Evolutionary conservation across 2,329 filamentous ascomycete genomes (phyloP).

Genomic region (Aspergillus pseudoviridinutans): DNA sequence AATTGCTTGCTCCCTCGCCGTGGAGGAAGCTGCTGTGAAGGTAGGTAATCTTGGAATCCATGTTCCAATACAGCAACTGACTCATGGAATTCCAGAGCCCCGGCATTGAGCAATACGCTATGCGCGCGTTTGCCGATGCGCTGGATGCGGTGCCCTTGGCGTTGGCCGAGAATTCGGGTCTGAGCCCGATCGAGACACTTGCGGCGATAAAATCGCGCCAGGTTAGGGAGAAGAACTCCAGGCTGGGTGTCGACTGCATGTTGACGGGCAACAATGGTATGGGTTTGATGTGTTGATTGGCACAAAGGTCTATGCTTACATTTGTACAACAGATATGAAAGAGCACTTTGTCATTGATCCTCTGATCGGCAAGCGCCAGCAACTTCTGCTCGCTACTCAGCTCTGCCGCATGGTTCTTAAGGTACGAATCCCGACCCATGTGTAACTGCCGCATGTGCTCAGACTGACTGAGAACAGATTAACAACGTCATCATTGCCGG

Average conservation of each 20-base stretch:
- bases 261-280: slow-evolving; percentile 79
- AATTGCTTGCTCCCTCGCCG: slow-evolving; percentile 92
- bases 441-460: neutral
- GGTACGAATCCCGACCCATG: slow-evolving; percentile 43
- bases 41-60: slow-evolving; percentile 29
- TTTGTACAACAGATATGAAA: slow-evolving; percentile 70
- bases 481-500: slow-evolving; percentile 95
- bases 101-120: slow-evolving; percentile 97
- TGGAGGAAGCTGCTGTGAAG: slow-evolving; percentile 90
- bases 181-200: slow-evolving; percentile 92
- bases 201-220: slow-evolving; percentile 95
- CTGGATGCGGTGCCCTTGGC: slow-evolving; percentile 93
- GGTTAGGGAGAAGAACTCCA: slow-evolving; percentile 75
- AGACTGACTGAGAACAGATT: slow-evolving; percentile 42
- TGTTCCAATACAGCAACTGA: neutral
- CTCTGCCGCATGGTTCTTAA: slow-evolving; percentile 97
- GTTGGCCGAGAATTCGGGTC: slow-evolving; percentile 91
- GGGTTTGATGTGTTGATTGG: slow-evolving; percentile 21
- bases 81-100: slow-evolving; percentile 57
- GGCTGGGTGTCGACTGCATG: slow-evolving; percentile 97
- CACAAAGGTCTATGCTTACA: slow-evolving; percentile 1
- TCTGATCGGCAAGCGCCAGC: slow-evolving; percentile 95
- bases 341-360: slow-evolving; percentile 98
- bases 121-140: slow-evolving; percentile 95
- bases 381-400: slow-evolving; percentile 93